Base-by-base conservation (phyloP, 192 early-diverging fungal genomes). In the Entrophospora sp. region DNA sequence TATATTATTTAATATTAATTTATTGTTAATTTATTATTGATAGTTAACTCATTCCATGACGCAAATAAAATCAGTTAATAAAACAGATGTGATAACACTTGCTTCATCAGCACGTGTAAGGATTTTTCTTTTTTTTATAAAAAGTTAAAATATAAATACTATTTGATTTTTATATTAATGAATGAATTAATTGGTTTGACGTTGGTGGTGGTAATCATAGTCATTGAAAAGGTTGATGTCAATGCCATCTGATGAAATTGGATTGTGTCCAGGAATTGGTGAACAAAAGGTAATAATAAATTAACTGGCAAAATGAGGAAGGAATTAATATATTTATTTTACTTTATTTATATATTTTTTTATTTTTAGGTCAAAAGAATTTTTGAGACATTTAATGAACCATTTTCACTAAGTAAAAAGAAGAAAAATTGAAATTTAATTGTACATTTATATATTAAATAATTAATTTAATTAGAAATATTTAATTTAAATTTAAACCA, bases 21-120 rank as follows among this genome's bases (percentile, higher is more conserved):
- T 13, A 2, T 35, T 48, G 25, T 35, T 37, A 14, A 13, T 13
- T 9, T 18, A 43, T 69, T 43, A 14, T 13, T 1, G 24, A n/a
- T 25, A 62, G 64, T 69, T 94, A 28, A 81, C 87, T n/a, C 88
- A 89, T 52, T 73, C 78, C 45, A 70, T 98, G 49, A 95, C 93
- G 3, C 82, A 88, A 45, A 79, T 98, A 14, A 84, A 85, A 66
- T 81, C 86, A 4, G 82, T 98, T 20, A 96, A 96, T 75, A 91
- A 91, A 65, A 96, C 92, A 1, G 96, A 98, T 71, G 93, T 91
- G 2, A 56, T 94, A 13, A 96, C 93, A 0, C 78, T 98, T 13
- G 75, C 83, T 2, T 85, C 91, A 3, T 88, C 83, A 1, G 94
- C 93, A 85, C 89, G 88, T 24, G 87, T 89, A 70, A 55, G 79